Percentiles rank a stretch among this genome's conserved stretches.
phyloP scores from a whole-genome alignment of 352 stramenopile species.

The Globisporangium iwayamae region DNA sequence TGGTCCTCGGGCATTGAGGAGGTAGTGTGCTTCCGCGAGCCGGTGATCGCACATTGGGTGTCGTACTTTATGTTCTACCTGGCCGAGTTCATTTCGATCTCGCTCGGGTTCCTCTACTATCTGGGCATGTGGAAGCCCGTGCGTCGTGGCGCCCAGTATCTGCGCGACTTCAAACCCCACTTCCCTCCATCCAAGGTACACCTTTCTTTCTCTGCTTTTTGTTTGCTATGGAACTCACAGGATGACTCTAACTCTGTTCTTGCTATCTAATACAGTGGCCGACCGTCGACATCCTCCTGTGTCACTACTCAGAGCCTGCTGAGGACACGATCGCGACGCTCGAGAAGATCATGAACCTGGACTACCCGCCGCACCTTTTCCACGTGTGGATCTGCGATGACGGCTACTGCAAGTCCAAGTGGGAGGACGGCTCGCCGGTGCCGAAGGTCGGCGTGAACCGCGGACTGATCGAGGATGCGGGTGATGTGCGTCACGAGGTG shows the following conservation, averaged over 20 bases:
- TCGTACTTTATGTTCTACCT: conserved; percentile 75
- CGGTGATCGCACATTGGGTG: conserved; percentile 55
- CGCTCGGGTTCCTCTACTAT: conserved; percentile 67
- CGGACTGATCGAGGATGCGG: conserved; percentile 67
- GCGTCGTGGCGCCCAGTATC: conserved; percentile 60
- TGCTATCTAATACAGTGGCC: conserved; percentile 33
- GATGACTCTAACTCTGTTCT: background rate
- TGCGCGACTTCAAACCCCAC: conserved; percentile 65
- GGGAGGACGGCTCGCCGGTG: conserved; percentile 38
- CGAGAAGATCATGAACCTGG: conserved; percentile 70
- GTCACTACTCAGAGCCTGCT: conserved; percentile 70
- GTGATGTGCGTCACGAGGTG: conserved; percentile 65
- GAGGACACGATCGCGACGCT: conserved; percentile 77
- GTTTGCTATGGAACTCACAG: background rate
- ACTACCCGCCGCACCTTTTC: conserved; percentile 69
- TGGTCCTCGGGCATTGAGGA: conserved; percentile 54
- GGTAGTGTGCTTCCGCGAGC: conserved; percentile 63
- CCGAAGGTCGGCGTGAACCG: conserved; percentile 61
- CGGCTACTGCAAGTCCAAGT: conserved; percentile 72
- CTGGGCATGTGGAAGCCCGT: conserved; percentile 80
- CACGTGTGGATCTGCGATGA: conserved; percentile 79
- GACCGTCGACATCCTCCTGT: conserved; percentile 76
- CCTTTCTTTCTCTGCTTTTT: background rate
- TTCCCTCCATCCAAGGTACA: conserved; percentile 48
- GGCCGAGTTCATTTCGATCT: conserved; percentile 69